A percentile compares a stretch with the other conserved stretches of the same genome.
Conservation (phyloP, 2,329 filamentous ascomycete species). For the Alternaria brassicicola region DNA sequence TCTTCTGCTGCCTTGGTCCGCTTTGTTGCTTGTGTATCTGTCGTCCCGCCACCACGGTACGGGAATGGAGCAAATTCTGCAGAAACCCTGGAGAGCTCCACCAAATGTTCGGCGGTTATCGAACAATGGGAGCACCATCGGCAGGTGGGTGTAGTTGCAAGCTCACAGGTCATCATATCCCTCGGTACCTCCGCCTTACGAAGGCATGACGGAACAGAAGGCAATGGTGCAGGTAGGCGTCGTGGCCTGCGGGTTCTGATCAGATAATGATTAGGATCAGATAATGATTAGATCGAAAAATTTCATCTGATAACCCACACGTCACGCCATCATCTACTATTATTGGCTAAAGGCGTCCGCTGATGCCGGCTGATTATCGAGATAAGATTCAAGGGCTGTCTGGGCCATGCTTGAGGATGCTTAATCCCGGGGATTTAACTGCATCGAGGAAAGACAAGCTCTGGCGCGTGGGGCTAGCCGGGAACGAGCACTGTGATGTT, state of each 20-base stretch:
- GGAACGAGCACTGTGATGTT: slow-evolving; percentile 14
- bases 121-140: not conserved
- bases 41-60: slow-evolving; percentile 7
- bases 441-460: slow-evolving; percentile 14
- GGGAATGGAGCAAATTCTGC: not conserved
- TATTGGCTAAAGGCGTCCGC: slow-evolving; percentile 22
- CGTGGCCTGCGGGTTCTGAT: slow-evolving; percentile 22
- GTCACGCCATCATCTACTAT: not conserved
- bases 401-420: slow-evolving; percentile 31
- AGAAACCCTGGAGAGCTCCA: not conserved
- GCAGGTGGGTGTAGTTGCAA: slow-evolving; percentile 2
- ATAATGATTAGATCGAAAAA: slow-evolving; percentile 39
- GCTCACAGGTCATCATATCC: not conserved
- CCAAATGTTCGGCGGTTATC: not conserved
- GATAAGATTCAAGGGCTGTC: slow-evolving; percentile 29
- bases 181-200: slow-evolving; percentile 1
- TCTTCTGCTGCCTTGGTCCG: not conserved
- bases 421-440: slow-evolving; percentile 25
- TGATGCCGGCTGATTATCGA: slow-evolving; percentile 31
- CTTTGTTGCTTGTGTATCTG: not conserved
- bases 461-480: slow-evolving; percentile 18
- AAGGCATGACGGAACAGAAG: slow-evolving; percentile 1
- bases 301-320: slow-evolving; percentile 35
- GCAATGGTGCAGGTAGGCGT: not conserved
- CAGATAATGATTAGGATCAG: slow-evolving; percentile 40